Base-by-base conservation (phyloP, 805 yeast species). In the Spathaspora passalidarum region DNA sequence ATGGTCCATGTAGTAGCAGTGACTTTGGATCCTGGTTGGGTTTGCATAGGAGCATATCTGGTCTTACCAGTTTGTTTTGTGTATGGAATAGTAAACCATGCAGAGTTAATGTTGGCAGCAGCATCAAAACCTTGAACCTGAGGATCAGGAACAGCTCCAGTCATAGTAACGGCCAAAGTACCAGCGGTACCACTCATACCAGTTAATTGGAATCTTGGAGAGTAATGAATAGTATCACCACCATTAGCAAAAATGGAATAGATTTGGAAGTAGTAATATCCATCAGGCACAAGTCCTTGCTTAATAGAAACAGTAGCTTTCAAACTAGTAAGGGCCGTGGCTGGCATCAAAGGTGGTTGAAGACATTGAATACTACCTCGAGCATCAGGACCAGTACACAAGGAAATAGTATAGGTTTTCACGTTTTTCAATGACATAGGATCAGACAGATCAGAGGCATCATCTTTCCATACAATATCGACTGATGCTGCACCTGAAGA, bases 11-110 rank as follows among this genome's bases (percentile, higher is more conserved):
- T 65, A 8, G 84, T 74, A 32, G 72, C 79, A 0, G 96, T 86
- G 20, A 89, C 79, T 8, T 67, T 68, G 1, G 86, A 58, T 3
- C 84, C 87, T 5, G 99, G 97, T 66, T 89, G 96, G 48, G 73
- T 62, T 68, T 91, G 97, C 96, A 90, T 88, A 44, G 97, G 97
- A 1, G 98, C 97, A 63, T 68, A 88, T 56, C 91, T 78, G 8
- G 87, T 80, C 17, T 55, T 64, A 23, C 96, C 96, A 0, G 94
- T 84, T 68, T 92, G 98, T 55, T 56, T 51, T 2, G 88, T 78
- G 67, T 91, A 92, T 2, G 95, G 77, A 5, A 90, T 68, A 2
- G 83, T 60, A 62, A 84, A 85, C 2, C 89, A 82, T 10, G 61
- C 65, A 1, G 73, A 57, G 54, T 66, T 52, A 35, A 63, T 37